Evolutionary conservation across 208 protist species (phyloP).

Genomic region (Leishmania guyanensis): DNA sequence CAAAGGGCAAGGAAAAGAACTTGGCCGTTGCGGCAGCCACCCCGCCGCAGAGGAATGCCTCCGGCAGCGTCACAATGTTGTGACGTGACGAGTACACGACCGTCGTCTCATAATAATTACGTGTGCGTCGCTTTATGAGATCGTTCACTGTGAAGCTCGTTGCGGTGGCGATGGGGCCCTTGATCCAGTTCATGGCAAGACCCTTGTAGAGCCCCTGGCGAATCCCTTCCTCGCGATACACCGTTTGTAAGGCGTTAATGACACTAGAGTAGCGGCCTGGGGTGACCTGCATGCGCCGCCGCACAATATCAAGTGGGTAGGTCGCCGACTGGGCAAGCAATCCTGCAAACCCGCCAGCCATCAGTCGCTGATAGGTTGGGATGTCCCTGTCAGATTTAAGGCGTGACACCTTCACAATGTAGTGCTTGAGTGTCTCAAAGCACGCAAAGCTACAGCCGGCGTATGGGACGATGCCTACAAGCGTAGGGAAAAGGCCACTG

Average conservation of each 20-base stretch:
- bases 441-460: conserved; percentile 93
- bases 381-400: conserved; percentile 77
- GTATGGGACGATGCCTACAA: conserved; percentile 95
- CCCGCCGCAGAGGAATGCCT: conserved; percentile 87
- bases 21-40: conserved; percentile 91
- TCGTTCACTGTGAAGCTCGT: conserved; percentile 94
- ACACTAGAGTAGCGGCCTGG: conserved; percentile 80
- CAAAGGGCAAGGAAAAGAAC: conserved; percentile 90
- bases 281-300: conserved; percentile 91
- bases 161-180: conserved; percentile 89
- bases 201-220: conserved; percentile 88
- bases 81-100: conserved; percentile 35
- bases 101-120: conserved; percentile 72
- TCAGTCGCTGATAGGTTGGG: conserved; percentile 62
- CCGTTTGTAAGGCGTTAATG: conserved; percentile 51
- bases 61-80: conserved; percentile 67
- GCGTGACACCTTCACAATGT: conserved; percentile 49
- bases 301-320: conserved; percentile 95
- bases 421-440: conserved; percentile 90
- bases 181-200: conserved; percentile 95
- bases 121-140: conserved; percentile 77
- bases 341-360: conserved; percentile 86
- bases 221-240: conserved; percentile 82
- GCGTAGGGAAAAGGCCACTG: conserved; percentile 86
- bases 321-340: conserved; percentile 91